A percentile compares a stretch with the other conserved stretches of the same genome.
Evolutionary conservation across 2,329 filamentous ascomycete species (phyloP).

Genomic region (Davidsoniella neocaledoniae): DNA sequence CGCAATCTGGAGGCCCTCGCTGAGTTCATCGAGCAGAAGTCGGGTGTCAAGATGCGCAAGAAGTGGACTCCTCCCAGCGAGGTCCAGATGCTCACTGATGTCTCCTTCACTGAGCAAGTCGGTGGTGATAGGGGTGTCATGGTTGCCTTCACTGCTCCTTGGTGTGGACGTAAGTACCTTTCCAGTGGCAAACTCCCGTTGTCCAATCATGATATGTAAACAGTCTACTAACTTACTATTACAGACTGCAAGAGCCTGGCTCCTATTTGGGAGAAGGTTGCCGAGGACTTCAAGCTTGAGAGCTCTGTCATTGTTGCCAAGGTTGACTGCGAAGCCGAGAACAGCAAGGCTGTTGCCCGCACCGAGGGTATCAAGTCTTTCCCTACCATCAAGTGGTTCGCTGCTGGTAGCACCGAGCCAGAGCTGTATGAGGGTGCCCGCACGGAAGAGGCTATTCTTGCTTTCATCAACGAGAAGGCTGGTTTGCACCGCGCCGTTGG

Average conservation of each 20-base stretch:
- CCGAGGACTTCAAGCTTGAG: constrained; percentile 64
- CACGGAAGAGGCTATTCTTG: constrained; percentile 55
- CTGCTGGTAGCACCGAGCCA: constrained; percentile 59
- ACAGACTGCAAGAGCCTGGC: constrained; percentile 93
- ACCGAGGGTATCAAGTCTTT: constrained; percentile 70
- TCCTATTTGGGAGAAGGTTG: constrained; percentile 76
- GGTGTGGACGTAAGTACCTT: constrained; percentile 78
- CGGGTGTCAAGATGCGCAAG: constrained; percentile 63
- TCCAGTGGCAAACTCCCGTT: not conserved
- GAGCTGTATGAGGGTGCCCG: constrained; percentile 62
- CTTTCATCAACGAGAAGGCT: constrained; percentile 75
- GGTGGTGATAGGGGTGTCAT: constrained; percentile 78
- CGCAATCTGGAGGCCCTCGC: constrained; percentile 75
- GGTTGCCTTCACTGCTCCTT: constrained; percentile 93
- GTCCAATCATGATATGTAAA: not conserved
- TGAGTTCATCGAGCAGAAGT: constrained; percentile 73
- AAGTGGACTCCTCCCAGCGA: constrained; percentile 56
- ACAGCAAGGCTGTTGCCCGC: constrained; percentile 61
- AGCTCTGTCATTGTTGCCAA: constrained; percentile 74
- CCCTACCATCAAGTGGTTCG: constrained; percentile 97
- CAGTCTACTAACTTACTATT: not conserved
- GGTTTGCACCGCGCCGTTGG: constrained; percentile 73
- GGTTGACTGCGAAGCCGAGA: constrained; percentile 80
- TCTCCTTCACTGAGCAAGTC: constrained; percentile 58
- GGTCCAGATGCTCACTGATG: constrained; percentile 66